phyloP scores from a whole-genome alignment of 345 rosid species.

The Bruguiera parviflora region DNA sequence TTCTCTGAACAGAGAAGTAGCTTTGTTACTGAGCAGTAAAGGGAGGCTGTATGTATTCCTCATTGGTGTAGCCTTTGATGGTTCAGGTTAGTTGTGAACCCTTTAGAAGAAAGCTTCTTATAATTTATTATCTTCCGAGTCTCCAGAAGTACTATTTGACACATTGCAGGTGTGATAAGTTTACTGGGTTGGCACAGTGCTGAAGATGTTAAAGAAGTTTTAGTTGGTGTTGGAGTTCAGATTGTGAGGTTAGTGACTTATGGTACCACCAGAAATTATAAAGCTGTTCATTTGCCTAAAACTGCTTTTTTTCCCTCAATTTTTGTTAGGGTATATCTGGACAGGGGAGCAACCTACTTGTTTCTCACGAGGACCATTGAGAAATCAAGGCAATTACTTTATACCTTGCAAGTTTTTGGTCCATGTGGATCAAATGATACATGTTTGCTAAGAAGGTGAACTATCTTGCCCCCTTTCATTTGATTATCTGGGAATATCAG shows the following conservation, averaged over 20 bases:
- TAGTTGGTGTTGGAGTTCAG: slow-evolving; percentile 82
- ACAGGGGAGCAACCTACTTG: slow-evolving; percentile 50
- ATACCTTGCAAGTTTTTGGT: slow-evolving; percentile 45
- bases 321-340: slow-evolving; percentile 49
- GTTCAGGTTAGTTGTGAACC: slow-evolving; percentile 57
- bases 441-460: slow-evolving; percentile 63
- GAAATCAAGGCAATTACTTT: slow-evolving; percentile 60
- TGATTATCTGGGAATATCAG: too few species aligned
- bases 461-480: slow-evolving; percentile 12
- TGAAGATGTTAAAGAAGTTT: slow-evolving; percentile 67
- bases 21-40: slow-evolving; percentile 60
- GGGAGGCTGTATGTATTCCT: slow-evolving; percentile 65
- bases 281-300: slow-evolving; percentile 21
- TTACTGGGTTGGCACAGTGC: slow-evolving; percentile 58
- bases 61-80: slow-evolving; percentile 52
- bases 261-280: slow-evolving; percentile 14
- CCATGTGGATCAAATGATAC: slow-evolving; percentile 30
- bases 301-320: background rate
- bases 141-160: slow-evolving; percentile 28
- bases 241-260: slow-evolving; percentile 65
- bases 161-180: slow-evolving; percentile 58
- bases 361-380: slow-evolving; percentile 66
- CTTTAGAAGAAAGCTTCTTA: slow-evolving; percentile 18
- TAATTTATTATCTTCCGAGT: slow-evolving; percentile 15
- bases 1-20: slow-evolving; percentile 67